Base-by-base conservation (phyloP, 495 filamentous ascomycete genomes). In the Haplographium delicatum region DNA sequence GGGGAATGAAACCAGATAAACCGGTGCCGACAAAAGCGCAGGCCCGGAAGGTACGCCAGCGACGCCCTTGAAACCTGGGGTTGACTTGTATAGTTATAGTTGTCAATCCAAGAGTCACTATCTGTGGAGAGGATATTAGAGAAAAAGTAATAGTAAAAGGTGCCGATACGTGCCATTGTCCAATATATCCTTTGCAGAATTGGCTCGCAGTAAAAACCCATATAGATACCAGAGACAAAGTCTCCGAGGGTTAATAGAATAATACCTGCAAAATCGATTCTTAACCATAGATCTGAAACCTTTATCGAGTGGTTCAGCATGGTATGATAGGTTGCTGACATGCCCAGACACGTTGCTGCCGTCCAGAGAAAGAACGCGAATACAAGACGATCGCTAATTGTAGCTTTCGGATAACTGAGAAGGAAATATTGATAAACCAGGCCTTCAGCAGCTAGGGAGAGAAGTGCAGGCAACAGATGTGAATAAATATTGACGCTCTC, bases 61-160 rank as follows among this genome's bases (percentile, higher is more conserved):
- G 53, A 20, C 33, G 62, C 23, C 72, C 71, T 46, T 75, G 72
- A 28, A 76, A 68, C 19, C 54, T 57, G 5, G 73, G 72, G 55
- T 68, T 62, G 5, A 72, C 24, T 18, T 72, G 60, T 15, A 74
- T 59, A n/a, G 65, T 23, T 23, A 64, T 62, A 7, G 66, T 68
- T 37, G 66, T 44, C 3, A 54, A 35, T 2, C 61, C 53, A n/a
- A 74, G 59, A 4, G 65, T 56, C 65, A 63, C 85, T 84, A 26
- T 90, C 78, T 66, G 95, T 95, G 46, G 72, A 72, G 9, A 89
- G 85, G 20, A 84, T 66, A 62, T 88, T 72, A 20, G 84, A 15
- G 88, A 85, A 31, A 74, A 59, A 13, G 83, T 72, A 50, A 88
- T 94, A 43, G 79, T 82, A 8, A 82, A 53, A 9, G 84, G n/a